Evolutionary conservation across 2,329 filamentous ascomycete genomes (phyloP).

Genomic region (Neonectria magnoliae): DNA sequence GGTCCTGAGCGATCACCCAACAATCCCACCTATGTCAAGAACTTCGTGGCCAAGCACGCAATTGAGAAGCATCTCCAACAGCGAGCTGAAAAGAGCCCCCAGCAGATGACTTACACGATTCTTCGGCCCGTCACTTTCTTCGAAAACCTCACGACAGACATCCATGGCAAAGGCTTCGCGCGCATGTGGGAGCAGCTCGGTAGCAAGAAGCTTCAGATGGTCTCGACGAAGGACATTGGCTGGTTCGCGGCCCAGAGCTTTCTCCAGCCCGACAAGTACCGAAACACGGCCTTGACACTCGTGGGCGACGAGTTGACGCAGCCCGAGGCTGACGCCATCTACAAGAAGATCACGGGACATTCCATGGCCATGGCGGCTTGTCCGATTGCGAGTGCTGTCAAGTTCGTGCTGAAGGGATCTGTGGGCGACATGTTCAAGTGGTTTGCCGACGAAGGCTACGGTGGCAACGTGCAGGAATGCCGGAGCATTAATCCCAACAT

Average conservation of each 20-base stretch:
- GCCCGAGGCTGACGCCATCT: slow-evolving; percentile 25
- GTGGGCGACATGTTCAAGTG: slow-evolving; percentile 32
- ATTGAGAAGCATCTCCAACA: slow-evolving; percentile 66
- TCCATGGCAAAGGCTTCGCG: slow-evolving; percentile 45
- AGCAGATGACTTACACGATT: slow-evolving; percentile 64
- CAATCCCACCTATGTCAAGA: slow-evolving; percentile 62
- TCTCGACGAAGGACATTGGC: slow-evolving; percentile 54
- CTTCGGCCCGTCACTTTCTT: slow-evolving; percentile 68
- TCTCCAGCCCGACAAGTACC: slow-evolving; percentile 43
- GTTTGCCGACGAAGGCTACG: slow-evolving; percentile 32
- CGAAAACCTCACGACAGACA: slow-evolving; percentile 54
- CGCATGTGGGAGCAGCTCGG: slow-evolving; percentile 39
- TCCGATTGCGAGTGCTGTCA: slow-evolving; percentile 21
- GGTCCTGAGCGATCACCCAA: slow-evolving; percentile 56
- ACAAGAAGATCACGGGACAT: background rate
- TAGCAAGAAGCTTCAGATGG: slow-evolving; percentile 46
- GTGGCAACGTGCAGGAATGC: slow-evolving; percentile 24
- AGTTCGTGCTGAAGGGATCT: slow-evolving; percentile 23
- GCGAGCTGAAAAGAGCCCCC: slow-evolving; percentile 45
- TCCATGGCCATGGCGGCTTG: slow-evolving; percentile 26
- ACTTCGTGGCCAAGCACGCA: slow-evolving; percentile 66
- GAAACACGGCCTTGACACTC: slow-evolving; percentile 18
- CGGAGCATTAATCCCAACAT: slow-evolving; percentile 13
- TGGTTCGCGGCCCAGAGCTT: slow-evolving; percentile 52
- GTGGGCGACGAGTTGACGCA: slow-evolving; percentile 32